Percentiles rank a stretch among this genome's conserved stretches.
These are phyloP conservation scores for Pichia sp. DNA, from an alignment of 1,139 yeast genomes.

Conservation along the genomic window DNA sequence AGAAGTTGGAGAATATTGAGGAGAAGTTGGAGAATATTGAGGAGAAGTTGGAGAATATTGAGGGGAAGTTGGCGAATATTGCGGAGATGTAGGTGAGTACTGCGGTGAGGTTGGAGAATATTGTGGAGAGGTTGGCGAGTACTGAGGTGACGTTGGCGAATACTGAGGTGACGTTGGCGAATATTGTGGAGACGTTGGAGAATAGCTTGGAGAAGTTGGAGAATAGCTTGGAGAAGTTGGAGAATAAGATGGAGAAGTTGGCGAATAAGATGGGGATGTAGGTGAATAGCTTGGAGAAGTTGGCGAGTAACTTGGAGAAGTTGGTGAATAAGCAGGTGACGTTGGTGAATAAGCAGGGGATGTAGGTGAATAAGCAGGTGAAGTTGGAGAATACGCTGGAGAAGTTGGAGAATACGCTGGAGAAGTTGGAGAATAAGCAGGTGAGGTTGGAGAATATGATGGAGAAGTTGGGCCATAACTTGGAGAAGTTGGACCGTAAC, in stretches of 20 bases:
- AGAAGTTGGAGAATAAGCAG: slow-evolving; percentile 35
- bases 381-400: slow-evolving; percentile 36
- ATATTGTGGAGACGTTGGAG: slow-evolving; percentile 68
- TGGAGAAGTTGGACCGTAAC: slow-evolving; percentile 49
- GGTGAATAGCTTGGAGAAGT: slow-evolving; percentile 58
- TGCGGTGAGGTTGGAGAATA: slow-evolving; percentile 61
- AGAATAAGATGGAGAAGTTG: slow-evolving; percentile 69
- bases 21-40: slow-evolving; percentile 47
- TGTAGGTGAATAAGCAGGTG: slow-evolving; percentile 44
- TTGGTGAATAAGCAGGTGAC: slow-evolving; percentile 50
- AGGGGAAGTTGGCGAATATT: slow-evolving; percentile 54
- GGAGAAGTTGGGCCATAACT: slow-evolving; percentile 46
- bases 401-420: slow-evolving; percentile 45
- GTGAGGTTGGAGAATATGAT: slow-evolving; percentile 43
- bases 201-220: slow-evolving; percentile 65
- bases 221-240: slow-evolving; percentile 61
- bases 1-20: slow-evolving; percentile 51
- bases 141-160: slow-evolving; percentile 67
- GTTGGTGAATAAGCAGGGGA: slow-evolving; percentile 38
- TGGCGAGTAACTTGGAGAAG: slow-evolving; percentile 54
- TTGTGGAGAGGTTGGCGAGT: slow-evolving; percentile 51
- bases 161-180: slow-evolving; percentile 65
- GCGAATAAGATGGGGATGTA: slow-evolving; percentile 64
- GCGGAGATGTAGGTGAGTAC: slow-evolving; percentile 55
- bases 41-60: slow-evolving; percentile 49